Conservation (phyloP, 2,329 filamentous ascomycete species). For the Alternaria arborescens region DNA sequence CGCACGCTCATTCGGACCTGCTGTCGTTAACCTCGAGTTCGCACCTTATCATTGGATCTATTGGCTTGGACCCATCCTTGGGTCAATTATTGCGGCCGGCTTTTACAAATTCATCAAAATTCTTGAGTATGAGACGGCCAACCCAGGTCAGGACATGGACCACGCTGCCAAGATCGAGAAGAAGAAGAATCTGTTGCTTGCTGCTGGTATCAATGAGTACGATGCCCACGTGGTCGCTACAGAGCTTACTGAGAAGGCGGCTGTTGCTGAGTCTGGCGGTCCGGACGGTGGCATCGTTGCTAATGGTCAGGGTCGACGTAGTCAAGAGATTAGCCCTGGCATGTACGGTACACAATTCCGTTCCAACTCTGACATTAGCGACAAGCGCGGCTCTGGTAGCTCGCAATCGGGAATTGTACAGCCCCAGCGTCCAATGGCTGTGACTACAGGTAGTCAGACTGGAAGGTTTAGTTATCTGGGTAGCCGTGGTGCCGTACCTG, state of each 20-base stretch:
- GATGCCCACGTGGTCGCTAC: conserved; percentile 24
- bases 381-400: conserved; percentile 19
- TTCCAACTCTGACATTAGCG: not conserved
- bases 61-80: conserved; percentile 56
- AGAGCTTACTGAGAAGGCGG: conserved; percentile 23
- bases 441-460: conserved; percentile 19
- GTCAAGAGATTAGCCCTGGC: conserved; percentile 2
- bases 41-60: conserved; percentile 48
- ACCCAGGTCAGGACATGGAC: conserved; percentile 40
- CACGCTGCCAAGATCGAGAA: conserved; percentile 19
- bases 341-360: conserved; percentile 25
- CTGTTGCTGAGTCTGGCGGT: conserved; percentile 10
- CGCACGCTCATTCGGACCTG: conserved; percentile 56
- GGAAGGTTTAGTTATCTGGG: conserved; percentile 27
- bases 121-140: conserved; percentile 43
- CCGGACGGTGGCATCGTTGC: conserved; percentile 15
- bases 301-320: conserved; percentile 21
- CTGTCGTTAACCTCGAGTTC: conserved; percentile 50
- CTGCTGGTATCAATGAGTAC: conserved; percentile 28
- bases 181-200: conserved; percentile 23
- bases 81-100: conserved; percentile 54
- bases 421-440: conserved; percentile 17
- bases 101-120: conserved; percentile 59
- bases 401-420: conserved; percentile 8
- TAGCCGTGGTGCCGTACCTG: conserved; percentile 15